These are phyloP conservation scores for Scorias spongiosa DNA, from an alignment of 2,329 filamentous ascomycete genomes.

Conservation along the genomic window DNA sequence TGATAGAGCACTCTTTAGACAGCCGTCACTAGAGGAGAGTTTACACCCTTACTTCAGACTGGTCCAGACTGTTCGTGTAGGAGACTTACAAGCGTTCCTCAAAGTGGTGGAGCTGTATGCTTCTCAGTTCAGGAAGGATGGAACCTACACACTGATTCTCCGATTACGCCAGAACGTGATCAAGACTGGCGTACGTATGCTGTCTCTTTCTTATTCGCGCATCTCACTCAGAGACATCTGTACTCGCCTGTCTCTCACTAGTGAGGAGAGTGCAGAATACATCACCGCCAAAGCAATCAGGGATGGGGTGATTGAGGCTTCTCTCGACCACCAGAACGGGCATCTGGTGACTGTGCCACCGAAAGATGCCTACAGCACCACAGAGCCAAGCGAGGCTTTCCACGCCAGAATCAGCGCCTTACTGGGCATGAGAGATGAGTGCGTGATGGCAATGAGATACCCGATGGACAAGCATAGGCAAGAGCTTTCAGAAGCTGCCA, in stretches of 20 bases:
- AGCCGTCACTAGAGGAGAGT: conserved; percentile 70
- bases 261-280: conserved; percentile 95
- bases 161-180: conserved; percentile 96
- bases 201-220: conserved; percentile 93
- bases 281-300: conserved; percentile 98
- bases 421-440: conserved; percentile 86
- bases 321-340: conserved; percentile 80
- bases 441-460: conserved; percentile 98
- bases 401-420: conserved; percentile 92
- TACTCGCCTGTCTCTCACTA: conserved; percentile 81
- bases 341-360: conserved; percentile 99
- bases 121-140: conserved; percentile 77
- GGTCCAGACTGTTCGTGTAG: conserved; percentile 90
- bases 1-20: conserved; percentile 84
- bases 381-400: conserved; percentile 92
- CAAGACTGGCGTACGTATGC: conserved; percentile 98
- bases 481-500: conserved; percentile 94
- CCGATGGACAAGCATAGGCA: conserved; percentile 98
- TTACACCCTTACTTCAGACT: conserved; percentile 87
- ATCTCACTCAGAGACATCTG: conserved; percentile 97
- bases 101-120: conserved; percentile 69
- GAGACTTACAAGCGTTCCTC: conserved; percentile 86
- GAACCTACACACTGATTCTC: conserved; percentile 88
- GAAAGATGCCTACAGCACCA: conserved; percentile 87
- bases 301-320: conserved; percentile 93